Evolutionary conservation across 2,329 filamentous ascomycete species (phyloP), one percentile per base, ranked within the genome.

Genomic region (Botrytis galanthina): DNA sequence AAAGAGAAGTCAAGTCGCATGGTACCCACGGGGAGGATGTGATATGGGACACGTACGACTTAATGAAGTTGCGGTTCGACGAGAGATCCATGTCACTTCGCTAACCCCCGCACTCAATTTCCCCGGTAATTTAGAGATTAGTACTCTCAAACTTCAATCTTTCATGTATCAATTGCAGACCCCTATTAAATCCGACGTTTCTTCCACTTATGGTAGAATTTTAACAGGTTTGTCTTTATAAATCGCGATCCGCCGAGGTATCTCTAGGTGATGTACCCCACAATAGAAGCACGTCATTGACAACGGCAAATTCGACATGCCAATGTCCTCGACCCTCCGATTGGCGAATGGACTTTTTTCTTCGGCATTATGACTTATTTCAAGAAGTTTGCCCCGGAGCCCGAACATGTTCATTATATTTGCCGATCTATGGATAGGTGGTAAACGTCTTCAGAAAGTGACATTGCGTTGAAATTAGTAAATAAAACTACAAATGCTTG

Each of bases 231-330:
- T 39, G 3, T 32, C 29, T 35, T 39, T 22, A 8, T 26, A 4
- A 14, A 39, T 20, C 8, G 32, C 20, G 10, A 61, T 62, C 37
- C 14, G 26, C 60, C 37, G 12, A 39, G 22, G 35, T 42, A 29
- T 54, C 14, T 54, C n/a, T 29, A 29, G 51, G 3, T 54, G n/a
- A 32, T 57, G 51, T n/a, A 57, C 51, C 60, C 60, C 42, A 46
- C n/a, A 48, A 32, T 46, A n/a, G n/a, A 44, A 70, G 67, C 67
- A 70, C 67, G 48, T 70, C 67, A 70, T 70, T n/a, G 29, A 32
- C 18, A 44, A 42, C 35, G 32, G 35, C 20, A 29, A 29, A 32
- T 39, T 70, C 67, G 51, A 35, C 48, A 59, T 70, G 4, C 9
- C 37, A 32, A n/a, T n/a, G n/a, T 12, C 8, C 18, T 44, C 2